Base-by-base conservation (phyloP, 106 monocot genomes). In the Posidonia australis region DNA sequence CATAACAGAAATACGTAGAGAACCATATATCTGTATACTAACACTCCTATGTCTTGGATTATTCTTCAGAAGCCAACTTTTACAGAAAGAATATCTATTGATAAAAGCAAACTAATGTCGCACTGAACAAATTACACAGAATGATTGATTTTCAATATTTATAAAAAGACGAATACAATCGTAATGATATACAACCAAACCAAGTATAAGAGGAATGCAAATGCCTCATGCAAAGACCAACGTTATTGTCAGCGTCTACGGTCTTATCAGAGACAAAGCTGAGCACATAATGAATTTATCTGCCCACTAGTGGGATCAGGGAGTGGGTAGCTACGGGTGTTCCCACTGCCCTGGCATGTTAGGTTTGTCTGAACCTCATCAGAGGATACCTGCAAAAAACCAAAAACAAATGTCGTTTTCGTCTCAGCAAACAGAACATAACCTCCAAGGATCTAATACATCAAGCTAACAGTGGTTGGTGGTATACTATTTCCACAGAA, bases 251-350 rank as follows among this genome's bases (percentile, higher is more conserved):
- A n/a, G n/a, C n/a, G n/a, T n/a, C n/a, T n/a, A n/a, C n/a, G n/a
- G n/a, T n/a, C n/a, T n/a, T 42, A 31, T 64, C 47, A 66, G 51
- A 43, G 49, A 26, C 66, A 66, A 29, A 66, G 66, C 20, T 66
- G 66, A 10, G 49, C 66, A 36, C 66, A 66, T 32, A 66, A 32
- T 26, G 66, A 66, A n/a, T 31, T 66, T 51, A 66, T 52, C 19
- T 66, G 27, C 14, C 7, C 29, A 10, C 25, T 32, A 31, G 31
- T n/a, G 18, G 19, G 30, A 53, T 32, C 16, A 52, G 49, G 18
- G n/a, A 19, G 30, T 29, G 49, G 30, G 16, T 53, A 66, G 28
- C 31, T 66, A 17, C 5, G 49, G 28, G 22, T 66, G 19, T 32
- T 66, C 18, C 66, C 66, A 66, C 12, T 51, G 29, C 30, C 32